Evolutionary conservation across 345 rosid species (phyloP).

Genomic region (Aquilaria sinensis): DNA sequence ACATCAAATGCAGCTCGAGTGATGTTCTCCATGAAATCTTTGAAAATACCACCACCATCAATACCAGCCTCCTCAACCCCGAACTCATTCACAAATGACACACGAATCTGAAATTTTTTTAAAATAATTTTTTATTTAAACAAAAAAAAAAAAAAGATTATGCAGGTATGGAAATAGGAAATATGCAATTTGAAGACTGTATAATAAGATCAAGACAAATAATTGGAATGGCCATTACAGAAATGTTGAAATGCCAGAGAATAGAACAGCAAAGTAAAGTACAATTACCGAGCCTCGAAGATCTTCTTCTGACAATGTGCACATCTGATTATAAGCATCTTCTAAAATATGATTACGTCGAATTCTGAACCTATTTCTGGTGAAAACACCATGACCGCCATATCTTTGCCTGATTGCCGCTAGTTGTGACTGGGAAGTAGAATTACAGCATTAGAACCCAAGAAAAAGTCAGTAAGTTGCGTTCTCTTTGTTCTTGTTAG

Average conservation of each 20-base stretch:
- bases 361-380: conserved; percentile 86
- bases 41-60: conserved; percentile 99
- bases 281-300: conserved; percentile 76
- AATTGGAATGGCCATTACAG: not conserved
- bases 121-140: not conserved
- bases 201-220: conserved; percentile 8
- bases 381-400: conserved; percentile 66
- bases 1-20: conserved; percentile 95
- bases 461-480: no score
- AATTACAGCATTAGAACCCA: conserved; percentile 1
- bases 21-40: conserved; percentile 99
- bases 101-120: conserved; percentile 61
- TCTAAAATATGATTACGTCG: conserved; percentile 92
- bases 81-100: conserved; percentile 87
- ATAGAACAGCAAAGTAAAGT: conserved; percentile 9
- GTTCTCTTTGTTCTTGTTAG: no score
- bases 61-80: conserved; percentile 99
- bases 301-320: conserved; percentile 88
- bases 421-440: conserved; percentile 62
- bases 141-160: conserved; percentile 18
- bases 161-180: not conserved
- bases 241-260: not conserved
- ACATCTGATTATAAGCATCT: conserved; percentile 98
- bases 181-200: not conserved
- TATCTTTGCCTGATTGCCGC: conserved; percentile 59